Evolutionary conservation across 352 stramenopile species (phyloP).

Genomic region (Halophytophthora batemanensis): DNA sequence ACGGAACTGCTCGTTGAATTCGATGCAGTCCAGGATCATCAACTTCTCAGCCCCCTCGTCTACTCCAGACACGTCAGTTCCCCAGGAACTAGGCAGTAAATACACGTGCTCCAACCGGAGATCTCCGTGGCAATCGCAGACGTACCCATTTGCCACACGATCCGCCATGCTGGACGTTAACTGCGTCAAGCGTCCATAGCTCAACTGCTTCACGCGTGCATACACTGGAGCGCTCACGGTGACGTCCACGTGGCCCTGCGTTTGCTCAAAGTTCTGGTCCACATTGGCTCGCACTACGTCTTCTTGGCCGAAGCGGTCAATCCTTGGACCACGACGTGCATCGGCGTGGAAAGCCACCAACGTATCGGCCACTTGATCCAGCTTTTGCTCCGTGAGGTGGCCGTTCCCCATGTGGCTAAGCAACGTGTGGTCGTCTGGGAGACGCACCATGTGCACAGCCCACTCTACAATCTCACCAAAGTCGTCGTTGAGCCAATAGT

Average conservation of each 20-base stretch:
- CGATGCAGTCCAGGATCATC: conserved; percentile 71
- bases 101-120: conserved; percentile 70
- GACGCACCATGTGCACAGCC: conserved; percentile 68
- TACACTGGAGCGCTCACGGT: conserved; percentile 51
- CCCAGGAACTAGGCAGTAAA: conserved; percentile 18
- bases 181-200: conserved; percentile 44
- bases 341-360: conserved; percentile 57
- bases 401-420: conserved; percentile 34
- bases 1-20: conserved; percentile 80
- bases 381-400: conserved; percentile 27
- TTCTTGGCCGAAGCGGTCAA: conserved; percentile 58
- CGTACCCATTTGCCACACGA: conserved; percentile 56
- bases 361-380: conserved; percentile 39
- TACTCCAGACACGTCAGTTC: background rate
- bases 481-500: conserved; percentile 66
- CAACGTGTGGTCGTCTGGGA: conserved; percentile 55
- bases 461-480: conserved; percentile 75
- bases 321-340: conserved; percentile 46
- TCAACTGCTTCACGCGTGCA: conserved; percentile 45
- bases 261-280: conserved; percentile 75
- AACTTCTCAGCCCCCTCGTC: conserved; percentile 16
- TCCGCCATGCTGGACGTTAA: conserved; percentile 34
- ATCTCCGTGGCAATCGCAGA: conserved; percentile 67
- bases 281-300: conserved; percentile 56
- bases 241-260: conserved; percentile 35